Base-by-base conservation (phyloP, 768 basidiomycete genomes). In the Cyclocybe cylindracea region DNA sequence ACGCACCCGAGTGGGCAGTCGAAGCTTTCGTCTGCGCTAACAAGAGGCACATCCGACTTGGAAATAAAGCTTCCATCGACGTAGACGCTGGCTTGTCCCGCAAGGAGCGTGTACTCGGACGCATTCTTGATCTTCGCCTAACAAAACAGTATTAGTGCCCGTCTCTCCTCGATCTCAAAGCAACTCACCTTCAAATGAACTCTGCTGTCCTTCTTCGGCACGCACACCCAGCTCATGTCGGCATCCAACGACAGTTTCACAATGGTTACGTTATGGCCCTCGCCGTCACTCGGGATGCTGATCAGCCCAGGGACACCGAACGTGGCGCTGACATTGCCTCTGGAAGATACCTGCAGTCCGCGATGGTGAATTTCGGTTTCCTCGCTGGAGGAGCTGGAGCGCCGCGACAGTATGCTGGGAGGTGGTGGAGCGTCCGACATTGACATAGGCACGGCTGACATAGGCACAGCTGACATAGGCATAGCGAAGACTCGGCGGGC, bases 61-160 rank as follows among this genome's bases (percentile, higher is more conserved):
- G 73, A 63, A 10, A 71, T 74, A 57, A 75, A 76, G 53, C 70
- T 71, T 11, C 70, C 70, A 49, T 77, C 70, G 1, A 77, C 68
- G 39, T 73, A 75, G 14, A 77, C 60, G 44, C 65, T 71, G 7
- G 67, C 68, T 0, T 32, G 44, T 0, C 75, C 75, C 1, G 36
- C 37, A 3, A 75, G 55, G 5, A 77, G 58, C 1, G 70, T 67
- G 46, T 71, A 75, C 24, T 74, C 72, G 0, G 72, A 73, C 0
- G 65, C 56, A 46, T 77, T 77, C 47, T 58, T 69, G 19, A 76
- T 69, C 11, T 64, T 67, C 8, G 73, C 71, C 72, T 72, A 42
- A 29, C 24, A n/a, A n/a, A 34, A 18, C 5, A 42, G 31, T 13
- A 42, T 5, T 24, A 4, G 41, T 14, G 10, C 9, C 10, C 1